Evolutionary conservation across 495 filamentous ascomycete species (phyloP).

Genomic region (Aspergillus indologenus): DNA sequence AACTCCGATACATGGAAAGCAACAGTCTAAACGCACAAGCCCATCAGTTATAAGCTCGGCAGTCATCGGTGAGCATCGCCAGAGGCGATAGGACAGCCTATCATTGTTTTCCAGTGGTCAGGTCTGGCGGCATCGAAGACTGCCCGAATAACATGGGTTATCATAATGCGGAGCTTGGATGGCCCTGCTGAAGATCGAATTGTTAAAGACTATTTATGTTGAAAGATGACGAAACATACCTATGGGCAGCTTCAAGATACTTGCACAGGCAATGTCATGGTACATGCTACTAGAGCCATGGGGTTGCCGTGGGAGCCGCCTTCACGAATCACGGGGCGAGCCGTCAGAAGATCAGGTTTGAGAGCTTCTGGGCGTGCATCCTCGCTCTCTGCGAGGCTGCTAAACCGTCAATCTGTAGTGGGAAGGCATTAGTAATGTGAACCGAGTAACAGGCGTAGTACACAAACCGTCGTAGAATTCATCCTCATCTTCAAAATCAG

Average conservation of each 20-base stretch:
- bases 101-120: slow-evolving; percentile 33
- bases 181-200: slow-evolving; percentile 29
- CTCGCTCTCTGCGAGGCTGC: slow-evolving; percentile 88
- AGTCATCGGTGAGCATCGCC: slow-evolving; percentile 24
- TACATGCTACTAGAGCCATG: slow-evolving; percentile 34
- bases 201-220: not conserved
- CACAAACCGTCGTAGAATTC: slow-evolving; percentile 90
- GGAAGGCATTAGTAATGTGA: slow-evolving; percentile 19
- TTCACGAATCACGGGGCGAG: slow-evolving; percentile 47
- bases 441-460: slow-evolving; percentile 4
- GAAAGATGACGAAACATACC: slow-evolving; percentile 23
- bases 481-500: slow-evolving; percentile 92
- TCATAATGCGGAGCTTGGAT: slow-evolving; percentile 45
- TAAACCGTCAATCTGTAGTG: slow-evolving; percentile 80
- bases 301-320: slow-evolving; percentile 35
- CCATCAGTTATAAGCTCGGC: slow-evolving; percentile 23
- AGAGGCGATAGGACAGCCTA: slow-evolving; percentile 30
- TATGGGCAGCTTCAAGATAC: slow-evolving; percentile 38
- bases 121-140: slow-evolving; percentile 29
- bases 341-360: slow-evolving; percentile 60
- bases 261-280: slow-evolving; percentile 31
- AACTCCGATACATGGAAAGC: slow-evolving; percentile 19
- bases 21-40: slow-evolving; percentile 24
- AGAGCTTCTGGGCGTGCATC: slow-evolving; percentile 72
- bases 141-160: slow-evolving; percentile 29